These are phyloP conservation scores for Aspergillus japonicus DNA, from an alignment of 2,329 filamentous ascomycete genomes.

Conservation along the genomic window DNA sequence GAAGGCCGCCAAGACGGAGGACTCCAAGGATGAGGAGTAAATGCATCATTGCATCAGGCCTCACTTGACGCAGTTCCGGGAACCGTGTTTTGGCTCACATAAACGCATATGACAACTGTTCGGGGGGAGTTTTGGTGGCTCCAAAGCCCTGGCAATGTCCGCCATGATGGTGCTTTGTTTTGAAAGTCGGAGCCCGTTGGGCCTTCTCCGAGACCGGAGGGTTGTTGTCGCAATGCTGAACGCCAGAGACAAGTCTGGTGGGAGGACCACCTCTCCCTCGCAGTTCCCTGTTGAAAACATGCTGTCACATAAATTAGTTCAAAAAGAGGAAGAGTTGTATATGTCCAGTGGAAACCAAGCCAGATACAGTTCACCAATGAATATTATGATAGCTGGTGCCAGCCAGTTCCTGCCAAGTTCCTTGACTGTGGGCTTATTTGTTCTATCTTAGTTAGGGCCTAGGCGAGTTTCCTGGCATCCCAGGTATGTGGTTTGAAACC, in stretches of 20 bases:
- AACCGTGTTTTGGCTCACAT: conserved; percentile 15
- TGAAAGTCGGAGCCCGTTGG: background rate
- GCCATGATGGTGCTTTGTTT: conserved; percentile 3
- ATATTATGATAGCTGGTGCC: background rate
- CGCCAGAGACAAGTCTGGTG: conserved; percentile 4
- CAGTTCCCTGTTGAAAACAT: conserved; percentile 7
- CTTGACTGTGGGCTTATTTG: background rate
- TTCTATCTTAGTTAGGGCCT: too few relatives aligned
- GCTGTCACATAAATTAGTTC: conserved; percentile 7
- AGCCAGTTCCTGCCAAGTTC: background rate
- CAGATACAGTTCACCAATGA: background rate
- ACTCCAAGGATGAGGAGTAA: conserved; percentile 46
- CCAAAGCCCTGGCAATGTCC: conserved; percentile 5
- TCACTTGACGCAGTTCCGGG: conserved; percentile 17
- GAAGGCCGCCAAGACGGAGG: conserved; percentile 54
- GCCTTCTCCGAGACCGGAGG: conserved; percentile 1
- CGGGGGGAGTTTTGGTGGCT: conserved; percentile 12
- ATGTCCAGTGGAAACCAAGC: conserved; percentile 1
- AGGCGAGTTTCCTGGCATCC: background rate
- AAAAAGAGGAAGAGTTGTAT: conserved; percentile 4
- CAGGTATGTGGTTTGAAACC: background rate
- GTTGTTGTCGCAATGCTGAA: background rate
- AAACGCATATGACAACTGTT: conserved; percentile 20
- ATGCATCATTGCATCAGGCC: conserved; percentile 18
- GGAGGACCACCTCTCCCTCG: conserved; percentile 1